These are phyloP conservation scores for Pseudocercospora musae DNA, from an alignment of 2,329 filamentous ascomycete genomes.

Conservation along the genomic window DNA sequence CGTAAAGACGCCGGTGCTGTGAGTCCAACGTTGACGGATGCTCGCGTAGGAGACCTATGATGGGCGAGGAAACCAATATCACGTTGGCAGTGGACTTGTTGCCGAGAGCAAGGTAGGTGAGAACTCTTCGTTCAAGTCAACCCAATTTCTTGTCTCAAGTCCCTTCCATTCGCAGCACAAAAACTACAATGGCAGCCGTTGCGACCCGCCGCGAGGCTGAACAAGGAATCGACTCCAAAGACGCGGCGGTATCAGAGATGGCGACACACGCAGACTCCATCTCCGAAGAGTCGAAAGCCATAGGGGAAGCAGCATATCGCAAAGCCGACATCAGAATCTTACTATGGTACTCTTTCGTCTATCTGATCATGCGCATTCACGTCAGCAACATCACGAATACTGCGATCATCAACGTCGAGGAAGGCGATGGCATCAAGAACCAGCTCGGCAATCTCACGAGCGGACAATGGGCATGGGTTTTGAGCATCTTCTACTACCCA, in stretches of 20 bases:
- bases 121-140: too few species aligned
- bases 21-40: not conserved
- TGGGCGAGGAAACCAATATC: too few species aligned
- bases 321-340: conserved; percentile 36
- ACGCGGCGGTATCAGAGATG: conserved; percentile 6
- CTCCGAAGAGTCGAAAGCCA: not conserved
- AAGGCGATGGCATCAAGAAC: conserved; percentile 33
- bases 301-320: conserved; percentile 21
- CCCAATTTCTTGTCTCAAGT: too few species aligned
- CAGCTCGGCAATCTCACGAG: conserved; percentile 34
- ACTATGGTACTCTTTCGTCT: conserved; percentile 36
- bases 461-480: conserved; percentile 35
- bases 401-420: conserved; percentile 37
- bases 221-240: conserved; percentile 4
- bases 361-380: conserved; percentile 33
- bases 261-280: not conserved
- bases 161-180: too few species aligned
- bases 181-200: not conserved
- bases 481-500: conserved; percentile 37
- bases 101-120: too few species aligned
- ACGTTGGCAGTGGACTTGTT: too few species aligned
- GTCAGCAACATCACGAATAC: conserved; percentile 36
- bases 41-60: not conserved
- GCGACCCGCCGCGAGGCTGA: not conserved
- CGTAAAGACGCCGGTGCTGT: not conserved